These are phyloP conservation scores for Solanum hybrid DNA, from an alignment of 305 asterid species.

Conservation along the genomic window DNA sequence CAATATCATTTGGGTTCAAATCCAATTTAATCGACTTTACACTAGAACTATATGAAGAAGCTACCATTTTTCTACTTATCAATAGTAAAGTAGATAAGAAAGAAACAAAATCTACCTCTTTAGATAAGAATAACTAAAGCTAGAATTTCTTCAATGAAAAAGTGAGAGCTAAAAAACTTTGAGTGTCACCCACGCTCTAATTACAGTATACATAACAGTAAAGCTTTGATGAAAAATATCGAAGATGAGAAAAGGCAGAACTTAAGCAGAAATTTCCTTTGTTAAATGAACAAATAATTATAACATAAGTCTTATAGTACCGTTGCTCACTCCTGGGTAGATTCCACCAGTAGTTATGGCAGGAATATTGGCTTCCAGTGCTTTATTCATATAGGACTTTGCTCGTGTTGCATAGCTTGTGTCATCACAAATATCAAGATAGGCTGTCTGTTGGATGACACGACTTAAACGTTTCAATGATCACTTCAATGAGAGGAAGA, in stretches of 20 bases:
- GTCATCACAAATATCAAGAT: conserved; percentile 92
- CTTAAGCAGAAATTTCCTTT: not conserved
- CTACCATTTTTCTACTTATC: not conserved
- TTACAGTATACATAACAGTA: not conserved
- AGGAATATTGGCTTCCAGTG: conserved; percentile 61
- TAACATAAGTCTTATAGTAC: conserved; percentile 42
- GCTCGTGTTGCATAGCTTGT: conserved; percentile 63
- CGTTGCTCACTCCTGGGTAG: conserved; percentile 98
- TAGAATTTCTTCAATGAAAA: not conserved
- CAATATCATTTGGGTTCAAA: not conserved
- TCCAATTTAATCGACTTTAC: not conserved
- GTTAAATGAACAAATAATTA: conserved; percentile 10
- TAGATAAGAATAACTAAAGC: not conserved
- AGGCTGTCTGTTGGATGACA: conserved; percentile 57
- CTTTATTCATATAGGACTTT: conserved; percentile 66
- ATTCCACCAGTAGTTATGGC: conserved; percentile 93
- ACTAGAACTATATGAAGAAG: not conserved
- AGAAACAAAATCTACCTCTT: not conserved
- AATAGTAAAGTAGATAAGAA: not conserved
- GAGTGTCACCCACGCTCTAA: not conserved
- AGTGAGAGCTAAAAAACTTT: not conserved
- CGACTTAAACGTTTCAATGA: not conserved
- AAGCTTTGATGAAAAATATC: not conserved
- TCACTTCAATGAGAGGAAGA: not conserved
- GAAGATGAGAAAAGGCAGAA: not conserved